Conservation (phyloP, 768 basidiomycete species). For the Phaeotremella skinneri region DNA sequence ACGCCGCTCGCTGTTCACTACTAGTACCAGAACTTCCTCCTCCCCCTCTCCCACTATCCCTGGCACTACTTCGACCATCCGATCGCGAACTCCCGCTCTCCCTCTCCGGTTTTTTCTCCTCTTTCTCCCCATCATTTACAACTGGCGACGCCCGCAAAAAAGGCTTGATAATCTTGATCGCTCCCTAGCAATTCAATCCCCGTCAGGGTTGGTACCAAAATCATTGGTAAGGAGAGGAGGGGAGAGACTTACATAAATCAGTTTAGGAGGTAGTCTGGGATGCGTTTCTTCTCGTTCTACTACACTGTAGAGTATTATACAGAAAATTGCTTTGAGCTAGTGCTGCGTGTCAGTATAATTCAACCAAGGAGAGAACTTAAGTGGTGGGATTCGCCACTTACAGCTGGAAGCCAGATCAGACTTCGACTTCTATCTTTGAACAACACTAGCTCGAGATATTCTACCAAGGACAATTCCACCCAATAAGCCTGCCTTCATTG, state of each 20-base stretch:
- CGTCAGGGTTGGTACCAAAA: background rate
- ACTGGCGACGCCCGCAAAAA: constrained; percentile 28
- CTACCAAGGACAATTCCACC: constrained; percentile 24
- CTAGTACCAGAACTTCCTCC: no score
- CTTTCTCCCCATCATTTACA: no score
- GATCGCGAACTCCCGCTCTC: no score
- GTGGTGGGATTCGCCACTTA: background rate
- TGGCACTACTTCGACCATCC: background rate
- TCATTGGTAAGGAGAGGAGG: background rate
- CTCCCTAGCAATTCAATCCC: constrained; percentile 14
- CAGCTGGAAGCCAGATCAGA: constrained; percentile 36
- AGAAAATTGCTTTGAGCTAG: constrained; percentile 35
- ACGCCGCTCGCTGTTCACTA: no score
- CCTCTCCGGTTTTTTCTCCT: no score
- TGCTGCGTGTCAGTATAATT: background rate
- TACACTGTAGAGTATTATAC: constrained; percentile 23
- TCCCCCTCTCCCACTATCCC: no score
- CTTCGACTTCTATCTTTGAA: constrained; percentile 27
- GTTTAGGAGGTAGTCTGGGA: constrained; percentile 16
- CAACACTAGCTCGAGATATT: constrained; percentile 35
- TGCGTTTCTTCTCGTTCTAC: constrained; percentile 11
- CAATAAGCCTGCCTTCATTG: constrained; percentile 31
- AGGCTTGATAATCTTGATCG: constrained; percentile 25
- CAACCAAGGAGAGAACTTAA: background rate
- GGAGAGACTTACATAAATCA: constrained; percentile 15